phyloP scores from a whole-genome alignment of 495 filamentous ascomycete species.

The Schizothecium vesticola region DNA sequence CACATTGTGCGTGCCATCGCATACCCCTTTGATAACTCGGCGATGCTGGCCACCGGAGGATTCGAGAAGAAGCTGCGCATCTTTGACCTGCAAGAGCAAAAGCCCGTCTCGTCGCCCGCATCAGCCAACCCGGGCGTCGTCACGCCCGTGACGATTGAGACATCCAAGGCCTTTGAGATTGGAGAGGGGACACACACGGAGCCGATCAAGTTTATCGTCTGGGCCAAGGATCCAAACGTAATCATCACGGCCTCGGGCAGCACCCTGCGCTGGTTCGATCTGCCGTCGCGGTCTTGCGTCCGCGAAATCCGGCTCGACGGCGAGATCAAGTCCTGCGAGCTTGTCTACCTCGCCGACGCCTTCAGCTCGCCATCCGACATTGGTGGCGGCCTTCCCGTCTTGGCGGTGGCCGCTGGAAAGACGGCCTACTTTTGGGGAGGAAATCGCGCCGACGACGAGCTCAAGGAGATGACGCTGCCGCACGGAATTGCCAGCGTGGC shows the following conservation, averaged over 20 bases:
- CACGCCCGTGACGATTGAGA: constrained; percentile 35
- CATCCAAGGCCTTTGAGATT: constrained; percentile 70
- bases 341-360: constrained; percentile 53
- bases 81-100: constrained; percentile 68
- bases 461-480: constrained; percentile 69
- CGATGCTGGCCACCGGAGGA: constrained; percentile 82
- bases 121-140: constrained; percentile 16
- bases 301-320: constrained; percentile 69
- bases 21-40: constrained; percentile 73
- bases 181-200: constrained; percentile 75
- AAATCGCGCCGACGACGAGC: constrained; percentile 56
- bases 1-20: constrained; percentile 94
- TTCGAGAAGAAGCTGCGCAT: constrained; percentile 95
- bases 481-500: constrained; percentile 88
- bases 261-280: constrained; percentile 89
- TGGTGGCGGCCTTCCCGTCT: constrained; percentile 48
- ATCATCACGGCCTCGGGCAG: constrained; percentile 89
- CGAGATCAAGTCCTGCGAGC: constrained; percentile 84
- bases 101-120: constrained; percentile 20
- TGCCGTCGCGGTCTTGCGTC: constrained; percentile 65
- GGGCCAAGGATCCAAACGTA: constrained; percentile 79
- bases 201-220: constrained; percentile 90
- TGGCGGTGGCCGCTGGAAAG: constrained; percentile 76
- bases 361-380: constrained; percentile 41
- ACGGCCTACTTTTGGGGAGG: constrained; percentile 89